phyloP scores from a whole-genome alignment of 495 filamentous ascomycete species.

The Cercophora newfieldiana region DNA sequence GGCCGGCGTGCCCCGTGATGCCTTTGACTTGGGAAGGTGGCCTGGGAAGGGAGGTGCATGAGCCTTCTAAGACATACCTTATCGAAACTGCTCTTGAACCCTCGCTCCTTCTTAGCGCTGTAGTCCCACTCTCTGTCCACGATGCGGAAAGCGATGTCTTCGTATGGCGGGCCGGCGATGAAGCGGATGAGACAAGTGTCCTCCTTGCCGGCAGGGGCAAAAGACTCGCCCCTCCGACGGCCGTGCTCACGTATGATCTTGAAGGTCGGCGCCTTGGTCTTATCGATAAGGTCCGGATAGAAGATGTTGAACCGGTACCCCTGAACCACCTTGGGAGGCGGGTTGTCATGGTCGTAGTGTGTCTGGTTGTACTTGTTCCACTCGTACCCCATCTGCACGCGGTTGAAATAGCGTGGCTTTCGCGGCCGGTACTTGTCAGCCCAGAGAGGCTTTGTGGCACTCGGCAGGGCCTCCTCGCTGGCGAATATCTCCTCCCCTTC shows the following conservation, averaged over 20 bases:
- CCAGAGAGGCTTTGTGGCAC: constrained; percentile 70
- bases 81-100: constrained; percentile 95
- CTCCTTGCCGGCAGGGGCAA: constrained; percentile 93
- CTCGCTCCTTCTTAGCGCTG: constrained; percentile 89
- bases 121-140: constrained; percentile 99
- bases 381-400: constrained; percentile 98
- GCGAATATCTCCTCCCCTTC: constrained; percentile 98
- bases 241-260: constrained; percentile 91
- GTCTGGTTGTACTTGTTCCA: constrained; percentile 99
- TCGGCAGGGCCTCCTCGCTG: constrained; percentile 78
- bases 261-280: constrained; percentile 90
- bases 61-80: constrained; percentile 61
- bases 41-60: constrained; percentile 13
- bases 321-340: constrained; percentile 96
- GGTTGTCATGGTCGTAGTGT: constrained; percentile 98
- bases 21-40: not conserved
- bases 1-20: constrained; percentile 9
- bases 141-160: constrained; percentile 95
- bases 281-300: constrained; percentile 98
- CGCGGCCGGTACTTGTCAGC: constrained; percentile 86
- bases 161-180: constrained; percentile 92
- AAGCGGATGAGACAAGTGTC: constrained; percentile 97
- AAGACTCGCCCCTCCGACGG: constrained; percentile 84
- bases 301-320: constrained; percentile 99
- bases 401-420: constrained; percentile 96